phyloP scores from a whole-genome alignment of 2,329 filamentous ascomycete genomes.

The Epichloe bromicola region DNA sequence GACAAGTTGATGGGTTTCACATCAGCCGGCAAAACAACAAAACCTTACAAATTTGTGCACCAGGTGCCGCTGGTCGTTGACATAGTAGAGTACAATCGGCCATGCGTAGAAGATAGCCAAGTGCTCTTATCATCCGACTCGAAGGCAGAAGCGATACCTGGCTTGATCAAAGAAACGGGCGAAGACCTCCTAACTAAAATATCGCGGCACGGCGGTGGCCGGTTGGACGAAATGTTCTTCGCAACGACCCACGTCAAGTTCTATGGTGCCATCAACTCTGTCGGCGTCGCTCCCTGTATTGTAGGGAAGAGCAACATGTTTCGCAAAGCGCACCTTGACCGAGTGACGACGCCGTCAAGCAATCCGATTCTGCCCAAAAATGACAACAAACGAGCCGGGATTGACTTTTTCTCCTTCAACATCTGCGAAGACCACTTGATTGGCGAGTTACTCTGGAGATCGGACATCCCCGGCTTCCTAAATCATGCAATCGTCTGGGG shows the following conservation, averaged over 20 bases:
- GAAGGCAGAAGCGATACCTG: conserved; percentile 12
- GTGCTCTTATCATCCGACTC: conserved; percentile 22
- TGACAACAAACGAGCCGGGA: conserved; percentile 43
- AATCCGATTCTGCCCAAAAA: conserved; percentile 30
- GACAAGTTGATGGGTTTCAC: conserved; percentile 65
- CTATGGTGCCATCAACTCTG: conserved; percentile 92
- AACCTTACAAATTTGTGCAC: conserved; percentile 82
- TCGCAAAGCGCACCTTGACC: conserved; percentile 76
- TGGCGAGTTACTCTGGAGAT: conserved; percentile 78
- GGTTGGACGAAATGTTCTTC: conserved; percentile 91
- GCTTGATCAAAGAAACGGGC: background rate
- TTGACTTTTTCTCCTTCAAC: conserved; percentile 94
- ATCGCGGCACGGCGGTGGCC: conserved; percentile 50
- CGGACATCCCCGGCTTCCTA: conserved; percentile 46
- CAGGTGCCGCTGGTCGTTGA: conserved; percentile 88
- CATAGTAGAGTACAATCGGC: conserved; percentile 25
- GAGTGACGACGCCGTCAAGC: conserved; percentile 42
- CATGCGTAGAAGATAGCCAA: conserved; percentile 11
- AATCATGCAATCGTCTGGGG: conserved; percentile 79
- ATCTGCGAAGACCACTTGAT: conserved; percentile 98
- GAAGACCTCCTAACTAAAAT: conserved; percentile 17
- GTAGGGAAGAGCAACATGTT: conserved; percentile 99
- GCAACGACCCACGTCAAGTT: conserved; percentile 91
- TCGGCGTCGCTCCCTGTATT: conserved; percentile 80
- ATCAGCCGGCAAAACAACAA: conserved; percentile 31